phyloP scores from a whole-genome alignment of 176 grass and related monocot genomes.

The Paspalum vaginatum region DNA sequence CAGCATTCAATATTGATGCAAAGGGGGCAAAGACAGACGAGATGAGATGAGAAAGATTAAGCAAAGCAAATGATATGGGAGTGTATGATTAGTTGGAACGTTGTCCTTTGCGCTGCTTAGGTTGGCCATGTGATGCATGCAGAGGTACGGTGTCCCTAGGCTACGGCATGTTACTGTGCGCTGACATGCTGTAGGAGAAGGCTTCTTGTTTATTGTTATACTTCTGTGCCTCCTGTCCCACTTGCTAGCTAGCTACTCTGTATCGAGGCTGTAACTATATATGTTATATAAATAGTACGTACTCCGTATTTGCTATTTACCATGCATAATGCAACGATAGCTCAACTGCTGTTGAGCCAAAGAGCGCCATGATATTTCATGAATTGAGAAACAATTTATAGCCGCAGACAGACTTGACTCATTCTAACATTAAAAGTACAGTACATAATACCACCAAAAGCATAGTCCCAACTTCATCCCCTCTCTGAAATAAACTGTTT shows the following conservation, averaged over 20 bases:
- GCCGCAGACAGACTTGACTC: background rate
- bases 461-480: background rate
- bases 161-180: constrained; percentile 41
- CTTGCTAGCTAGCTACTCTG: constrained; percentile 17
- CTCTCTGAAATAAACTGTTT: background rate
- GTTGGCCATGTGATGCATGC: constrained; percentile 53
- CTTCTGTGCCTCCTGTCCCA: constrained; percentile 40
- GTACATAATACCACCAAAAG: background rate
- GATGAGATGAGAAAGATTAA: constrained; percentile 39
- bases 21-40: constrained; percentile 26
- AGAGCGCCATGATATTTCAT: background rate
- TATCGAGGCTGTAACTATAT: background rate
- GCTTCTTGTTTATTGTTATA: constrained; percentile 38
- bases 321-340: constrained; percentile 15
- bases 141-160: background rate
- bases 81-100: constrained; percentile 42
- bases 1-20: constrained; percentile 24
- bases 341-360: background rate
- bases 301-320: constrained; percentile 19
- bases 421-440: constrained; percentile 7
- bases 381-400: background rate
- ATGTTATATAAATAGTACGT: constrained; percentile 1
- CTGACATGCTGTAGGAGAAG: constrained; percentile 31
- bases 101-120: constrained; percentile 35
- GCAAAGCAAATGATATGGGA: constrained; percentile 36